phyloP scores from a whole-genome alignment of 768 basidiomycete genomes.

The Boletellus ananas region DNA sequence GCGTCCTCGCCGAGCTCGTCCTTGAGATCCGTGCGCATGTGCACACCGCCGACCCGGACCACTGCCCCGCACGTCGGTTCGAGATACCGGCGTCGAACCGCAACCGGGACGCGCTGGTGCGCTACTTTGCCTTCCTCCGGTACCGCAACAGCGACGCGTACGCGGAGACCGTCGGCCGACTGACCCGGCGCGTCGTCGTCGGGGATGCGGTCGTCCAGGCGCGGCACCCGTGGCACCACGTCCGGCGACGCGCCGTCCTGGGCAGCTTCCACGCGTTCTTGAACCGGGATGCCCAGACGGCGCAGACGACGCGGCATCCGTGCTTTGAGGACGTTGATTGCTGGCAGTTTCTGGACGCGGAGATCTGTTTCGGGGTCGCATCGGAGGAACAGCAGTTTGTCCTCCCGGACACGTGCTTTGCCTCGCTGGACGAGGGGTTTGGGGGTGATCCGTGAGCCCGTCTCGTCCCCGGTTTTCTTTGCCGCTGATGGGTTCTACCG shows the following conservation, averaged over 20 bases:
- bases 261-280: slow-evolving; percentile 30
- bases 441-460: slow-evolving; percentile 26
- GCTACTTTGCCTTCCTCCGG: slow-evolving; percentile 54
- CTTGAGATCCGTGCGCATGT: slow-evolving; percentile 25
- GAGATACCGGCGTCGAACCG: slow-evolving; percentile 22
- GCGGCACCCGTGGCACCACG: slow-evolving; percentile 25
- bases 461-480: neutral
- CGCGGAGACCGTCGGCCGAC: slow-evolving; percentile 31
- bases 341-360: slow-evolving; percentile 46
- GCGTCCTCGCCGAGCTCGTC: slow-evolving; percentile 34
- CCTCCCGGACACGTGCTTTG: slow-evolving; percentile 51
- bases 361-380: slow-evolving; percentile 53
- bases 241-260: slow-evolving; percentile 27
- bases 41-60: neutral
- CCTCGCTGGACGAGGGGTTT: slow-evolving; percentile 49
- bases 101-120: slow-evolving; percentile 39
- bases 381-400: slow-evolving; percentile 55
- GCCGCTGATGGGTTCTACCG: neutral
- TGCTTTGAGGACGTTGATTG: slow-evolving; percentile 35
- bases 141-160: slow-evolving; percentile 54
- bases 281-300: slow-evolving; percentile 6
- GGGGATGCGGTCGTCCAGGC: slow-evolving; percentile 19
- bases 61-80: slow-evolving; percentile 7
- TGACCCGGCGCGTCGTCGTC: slow-evolving; percentile 24
- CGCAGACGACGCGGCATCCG: neutral